phyloP scores from a whole-genome alignment of 495 filamentous ascomycete species.

The Xylaria cubensis region DNA sequence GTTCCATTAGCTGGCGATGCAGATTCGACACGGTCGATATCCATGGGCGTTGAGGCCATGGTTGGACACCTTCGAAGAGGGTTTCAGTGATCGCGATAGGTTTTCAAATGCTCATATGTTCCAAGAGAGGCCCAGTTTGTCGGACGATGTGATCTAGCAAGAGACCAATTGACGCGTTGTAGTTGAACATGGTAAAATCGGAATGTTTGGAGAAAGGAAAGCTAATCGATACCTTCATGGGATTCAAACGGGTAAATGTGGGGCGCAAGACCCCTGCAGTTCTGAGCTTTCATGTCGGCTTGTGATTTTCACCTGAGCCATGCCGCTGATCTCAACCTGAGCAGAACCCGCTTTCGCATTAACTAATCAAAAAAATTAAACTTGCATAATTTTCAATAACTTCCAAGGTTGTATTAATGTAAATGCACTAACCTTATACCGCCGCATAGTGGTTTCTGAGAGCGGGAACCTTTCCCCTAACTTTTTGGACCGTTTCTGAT shows the following conservation, averaged over 20 bases:
- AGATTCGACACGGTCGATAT: conserved; percentile 52
- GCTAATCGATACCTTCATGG: conserved; percentile 2
- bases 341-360: no score
- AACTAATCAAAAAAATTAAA: no score
- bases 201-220: not conserved
- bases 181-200: conserved; percentile 5
- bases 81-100: not conserved
- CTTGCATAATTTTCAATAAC: no score
- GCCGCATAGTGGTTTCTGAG: no score
- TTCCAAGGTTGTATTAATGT: no score
- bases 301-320: no score
- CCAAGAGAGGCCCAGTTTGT: not conserved
- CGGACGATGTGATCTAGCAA: not conserved
- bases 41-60: conserved; percentile 63
- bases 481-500: no score
- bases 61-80: not conserved
- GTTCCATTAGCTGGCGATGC: conserved; percentile 43
- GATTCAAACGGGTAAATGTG: conserved; percentile 26
- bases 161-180: conserved; percentile 5
- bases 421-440: no score
- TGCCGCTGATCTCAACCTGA: no score
- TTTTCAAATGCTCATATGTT: not conserved
- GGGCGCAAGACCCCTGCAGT: not conserved
- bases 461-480: no score
- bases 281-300: not conserved